A percentile compares a stretch with the other conserved stretches of the same genome.
phyloP scores from a whole-genome alignment of 2,329 filamentous ascomycete genomes.

The Fusarium brachygibbosum region DNA sequence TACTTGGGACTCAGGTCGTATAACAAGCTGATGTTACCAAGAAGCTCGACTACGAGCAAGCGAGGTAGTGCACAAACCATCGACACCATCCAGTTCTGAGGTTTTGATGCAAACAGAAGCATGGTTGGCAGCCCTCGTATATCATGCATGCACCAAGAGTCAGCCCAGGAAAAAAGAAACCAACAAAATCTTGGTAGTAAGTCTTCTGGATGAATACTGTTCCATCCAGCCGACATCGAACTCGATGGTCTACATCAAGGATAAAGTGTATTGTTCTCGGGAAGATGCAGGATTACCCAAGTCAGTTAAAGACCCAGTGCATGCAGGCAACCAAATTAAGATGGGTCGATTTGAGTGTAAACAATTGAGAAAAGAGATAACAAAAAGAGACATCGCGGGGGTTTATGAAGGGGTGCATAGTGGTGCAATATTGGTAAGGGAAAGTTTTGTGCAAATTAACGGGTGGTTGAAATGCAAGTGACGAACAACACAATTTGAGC shows the following conservation, averaged over 20 bases:
- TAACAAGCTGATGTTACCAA: neutral
- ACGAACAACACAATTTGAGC: neutral
- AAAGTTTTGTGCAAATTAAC: neutral
- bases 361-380: conserved; percentile 39
- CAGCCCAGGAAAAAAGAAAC: neutral
- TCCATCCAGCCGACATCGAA: neutral
- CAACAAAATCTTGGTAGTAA: neutral
- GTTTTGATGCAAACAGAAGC: neutral
- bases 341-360: neutral
- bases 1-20: neutral
- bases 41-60: neutral
- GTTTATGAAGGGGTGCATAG: neutral
- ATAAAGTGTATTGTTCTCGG: conserved; percentile 21
- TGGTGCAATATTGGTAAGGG: neutral
- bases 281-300: conserved; percentile 36
- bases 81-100: neutral
- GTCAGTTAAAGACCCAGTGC: conserved; percentile 11
- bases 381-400: neutral
- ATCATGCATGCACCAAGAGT: conserved; percentile 1
- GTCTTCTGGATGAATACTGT: neutral
- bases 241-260: conserved; percentile 3
- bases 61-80: neutral
- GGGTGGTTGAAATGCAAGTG: neutral
- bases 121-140: neutral
- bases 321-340: conserved; percentile 37